Conservation (phyloP, 352 stramenopile species). For the Phytophthora capsici region DNA sequence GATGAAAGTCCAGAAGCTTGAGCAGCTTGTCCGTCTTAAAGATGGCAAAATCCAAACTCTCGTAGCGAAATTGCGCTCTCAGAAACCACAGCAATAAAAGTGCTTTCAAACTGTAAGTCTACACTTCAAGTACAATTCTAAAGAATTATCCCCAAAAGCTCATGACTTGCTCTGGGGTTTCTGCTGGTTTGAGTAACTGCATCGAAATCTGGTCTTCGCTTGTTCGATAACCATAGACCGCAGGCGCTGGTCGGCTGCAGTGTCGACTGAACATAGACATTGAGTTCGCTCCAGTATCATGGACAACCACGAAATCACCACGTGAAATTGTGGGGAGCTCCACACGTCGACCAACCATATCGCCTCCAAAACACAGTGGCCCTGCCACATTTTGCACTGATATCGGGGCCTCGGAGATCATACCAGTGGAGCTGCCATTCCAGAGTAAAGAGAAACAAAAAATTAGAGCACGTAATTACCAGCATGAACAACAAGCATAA, state of each 20-base stretch:
- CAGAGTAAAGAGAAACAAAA: conserved; percentile 2
- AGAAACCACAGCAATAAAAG: conserved; percentile 57
- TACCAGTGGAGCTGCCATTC: conserved; percentile 45
- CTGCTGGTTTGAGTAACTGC: conserved; percentile 75
- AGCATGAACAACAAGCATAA: background rate
- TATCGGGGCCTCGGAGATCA: conserved; percentile 49
- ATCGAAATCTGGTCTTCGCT: conserved; percentile 59
- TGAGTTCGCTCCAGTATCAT: conserved; percentile 90
- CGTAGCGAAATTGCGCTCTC: conserved; percentile 80
- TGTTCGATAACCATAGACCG: conserved; percentile 81
- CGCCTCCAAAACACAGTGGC: conserved; percentile 92
- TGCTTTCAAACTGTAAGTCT: conserved; percentile 14
- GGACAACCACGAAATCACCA: conserved; percentile 86
- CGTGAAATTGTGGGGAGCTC: conserved; percentile 64
- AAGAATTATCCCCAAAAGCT: conserved; percentile 66
- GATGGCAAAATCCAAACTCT: conserved; percentile 94
- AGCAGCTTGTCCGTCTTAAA: conserved; percentile 95
- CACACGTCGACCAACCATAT: conserved; percentile 80
- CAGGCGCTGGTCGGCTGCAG: conserved; percentile 82
- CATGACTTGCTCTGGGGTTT: conserved; percentile 81
- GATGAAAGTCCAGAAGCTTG: conserved; percentile 95
- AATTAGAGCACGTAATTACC: conserved; percentile 1
- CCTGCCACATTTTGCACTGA: conserved; percentile 86
- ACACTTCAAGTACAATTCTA: conserved; percentile 24
- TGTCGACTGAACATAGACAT: conserved; percentile 89